phyloP scores from a whole-genome alignment of 75 land plant genomes.

The Cryptomeria japonica region DNA sequence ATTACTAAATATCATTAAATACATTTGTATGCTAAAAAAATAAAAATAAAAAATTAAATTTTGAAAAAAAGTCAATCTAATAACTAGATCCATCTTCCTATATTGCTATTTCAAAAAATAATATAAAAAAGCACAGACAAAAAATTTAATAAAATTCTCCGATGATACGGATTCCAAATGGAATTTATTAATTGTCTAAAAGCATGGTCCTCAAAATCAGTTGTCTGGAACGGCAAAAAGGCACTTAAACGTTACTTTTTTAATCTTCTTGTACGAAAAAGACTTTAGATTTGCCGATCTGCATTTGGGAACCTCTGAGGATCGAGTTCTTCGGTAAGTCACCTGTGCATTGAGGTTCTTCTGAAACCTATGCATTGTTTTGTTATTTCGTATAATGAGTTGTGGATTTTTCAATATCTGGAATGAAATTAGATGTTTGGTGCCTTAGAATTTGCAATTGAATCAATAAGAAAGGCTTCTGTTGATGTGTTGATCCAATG shows the following conservation, averaged over 20 bases:
- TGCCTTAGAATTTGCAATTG: background rate
- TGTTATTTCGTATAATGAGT: background rate
- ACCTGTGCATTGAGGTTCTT: background rate
- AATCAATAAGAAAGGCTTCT: background rate
- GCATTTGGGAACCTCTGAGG: background rate
- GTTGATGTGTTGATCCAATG: background rate
- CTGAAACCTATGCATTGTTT: background rate
- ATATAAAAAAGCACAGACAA: too few relatives aligned
- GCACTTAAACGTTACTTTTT: background rate
- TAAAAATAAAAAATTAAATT: too few relatives aligned
- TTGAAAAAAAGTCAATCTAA: too few relatives aligned
- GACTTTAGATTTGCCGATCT: background rate
- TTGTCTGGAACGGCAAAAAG: too few relatives aligned
- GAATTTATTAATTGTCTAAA: background rate
- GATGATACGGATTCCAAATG: background rate
- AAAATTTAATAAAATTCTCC: too few relatives aligned
- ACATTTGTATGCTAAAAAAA: too few relatives aligned
- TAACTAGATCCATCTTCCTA: too few relatives aligned
- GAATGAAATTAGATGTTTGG: background rate
- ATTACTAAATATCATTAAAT: too few relatives aligned
- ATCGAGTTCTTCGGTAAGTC: background rate
- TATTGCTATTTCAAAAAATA: too few relatives aligned
- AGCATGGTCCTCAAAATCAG: background rate
- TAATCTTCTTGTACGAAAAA: background rate
- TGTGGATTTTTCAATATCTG: background rate